These are phyloP conservation scores for Fusarium brachygibbosum DNA, from an alignment of 2,329 filamentous ascomycete species.

Conservation along the genomic window DNA sequence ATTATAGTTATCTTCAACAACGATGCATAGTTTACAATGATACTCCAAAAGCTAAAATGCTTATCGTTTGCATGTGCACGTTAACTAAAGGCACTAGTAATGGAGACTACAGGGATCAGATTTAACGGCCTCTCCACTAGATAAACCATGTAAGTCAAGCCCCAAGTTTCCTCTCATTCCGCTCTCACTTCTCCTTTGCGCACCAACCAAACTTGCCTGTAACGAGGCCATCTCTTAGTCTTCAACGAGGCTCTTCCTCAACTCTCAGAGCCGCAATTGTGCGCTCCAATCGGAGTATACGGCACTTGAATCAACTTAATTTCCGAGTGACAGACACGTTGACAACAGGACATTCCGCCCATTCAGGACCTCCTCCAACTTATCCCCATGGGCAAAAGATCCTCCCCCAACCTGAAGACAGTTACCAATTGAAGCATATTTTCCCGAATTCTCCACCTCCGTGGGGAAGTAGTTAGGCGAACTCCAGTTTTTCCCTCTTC, in stretches of 20 bases:
- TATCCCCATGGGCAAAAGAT: constrained; percentile 2
- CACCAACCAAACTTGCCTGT: constrained; percentile 21
- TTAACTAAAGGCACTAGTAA: neutral
- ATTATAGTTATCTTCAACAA: neutral
- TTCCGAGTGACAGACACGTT: constrained; percentile 3
- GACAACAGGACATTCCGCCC: neutral
- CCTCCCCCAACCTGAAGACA: neutral
- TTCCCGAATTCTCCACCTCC: constrained; percentile 19
- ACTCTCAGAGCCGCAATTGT: constrained; percentile 21
- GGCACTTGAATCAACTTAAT: neutral
- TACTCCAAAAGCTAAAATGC: neutral
- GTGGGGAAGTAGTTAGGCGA: constrained; percentile 19
- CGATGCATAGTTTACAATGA: neutral
- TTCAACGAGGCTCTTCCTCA: neutral
- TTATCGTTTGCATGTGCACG: neutral
- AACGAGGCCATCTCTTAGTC: neutral
- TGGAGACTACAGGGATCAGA: constrained; percentile 3
- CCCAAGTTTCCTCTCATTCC: neutral
- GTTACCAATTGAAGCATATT: constrained; percentile 11
- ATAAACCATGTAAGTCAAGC: constrained; percentile 11
- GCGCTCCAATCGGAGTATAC: constrained; percentile 25
- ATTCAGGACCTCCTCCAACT: too few relatives aligned
- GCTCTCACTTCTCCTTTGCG: constrained; percentile 1
- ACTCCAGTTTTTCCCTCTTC: constrained; percentile 14
- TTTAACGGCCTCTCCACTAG: constrained; percentile 8